Evolutionary conservation across 257 asterid species (phyloP), one percentile per base, ranked within the genome.

Genomic region (Solanum okadae): DNA sequence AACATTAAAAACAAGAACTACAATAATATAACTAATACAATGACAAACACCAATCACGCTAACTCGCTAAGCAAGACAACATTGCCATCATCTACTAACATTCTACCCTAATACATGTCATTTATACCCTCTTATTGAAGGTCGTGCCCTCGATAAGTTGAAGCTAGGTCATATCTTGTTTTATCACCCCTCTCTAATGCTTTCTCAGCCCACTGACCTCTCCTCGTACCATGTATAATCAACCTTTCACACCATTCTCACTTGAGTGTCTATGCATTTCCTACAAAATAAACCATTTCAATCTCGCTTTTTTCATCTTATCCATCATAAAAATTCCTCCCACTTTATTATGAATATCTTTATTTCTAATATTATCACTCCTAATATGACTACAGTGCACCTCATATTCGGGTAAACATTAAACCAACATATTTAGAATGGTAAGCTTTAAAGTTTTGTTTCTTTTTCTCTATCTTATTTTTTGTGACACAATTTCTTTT

Each of bases 81-180:
- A 8, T 22, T 7, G 10, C 27, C 27, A 20, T 4, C 22, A 8
- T 0, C 27, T 59, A 20, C 2, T 8, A 59, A 0, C 2, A 0
- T 59, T 59, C 27, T 59, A 22, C 2, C 25, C 11, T 6, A 56
- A 56, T 56, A 56, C 10, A 1, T 56, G 10, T 6, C 65, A 1
- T 6, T 56, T 18, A 56, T 56, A 52, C 1, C 67, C 2, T 59
- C 67, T 22, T 1, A 59, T 59, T 3, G 11, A 59, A 59, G 67
- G 27, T 2, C n/a, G 3, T 56, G 65, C 18, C 10, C 0, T 56
- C 0, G 2, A 3, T 56, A 56, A 56, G 4, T 18, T 56, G 10
- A 56, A 56, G 65, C 3, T 56, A 56, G 10, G n/a, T 59, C 5
- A 59, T 59, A 20, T 22, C 67, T 59, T 22, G 1, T 22, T 22